These are phyloP conservation scores for Floccularia luteovirens DNA, from an alignment of 768 basidiomycete species.

Conservation along the genomic window DNA sequence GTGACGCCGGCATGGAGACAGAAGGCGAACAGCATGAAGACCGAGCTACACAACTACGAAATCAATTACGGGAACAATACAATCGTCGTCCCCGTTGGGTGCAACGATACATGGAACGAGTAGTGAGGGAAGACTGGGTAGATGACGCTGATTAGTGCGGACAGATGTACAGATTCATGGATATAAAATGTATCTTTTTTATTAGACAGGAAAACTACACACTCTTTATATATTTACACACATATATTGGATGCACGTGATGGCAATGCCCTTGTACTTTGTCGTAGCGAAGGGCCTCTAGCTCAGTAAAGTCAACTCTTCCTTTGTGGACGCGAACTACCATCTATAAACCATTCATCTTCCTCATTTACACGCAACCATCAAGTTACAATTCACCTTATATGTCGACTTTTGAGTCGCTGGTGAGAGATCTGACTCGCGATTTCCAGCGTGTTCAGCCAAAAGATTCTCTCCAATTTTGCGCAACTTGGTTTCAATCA, in stretches of 20 bases:
- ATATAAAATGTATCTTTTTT: no score
- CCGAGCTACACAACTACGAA: constrained; percentile 26
- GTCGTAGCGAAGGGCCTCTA: no score
- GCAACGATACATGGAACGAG: constrained; percentile 55
- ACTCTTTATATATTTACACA: no score
- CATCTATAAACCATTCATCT: no score
- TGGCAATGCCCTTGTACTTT: no score
- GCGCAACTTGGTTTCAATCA: constrained; percentile 90
- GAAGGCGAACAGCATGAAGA: constrained; percentile 17
- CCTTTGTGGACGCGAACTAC: no score
- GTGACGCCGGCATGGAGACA: constrained; percentile 19
- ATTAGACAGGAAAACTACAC: no score
- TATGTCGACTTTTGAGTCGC: constrained; percentile 75
- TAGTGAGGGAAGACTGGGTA: constrained; percentile 58
- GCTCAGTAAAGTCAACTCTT: no score
- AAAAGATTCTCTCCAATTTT: constrained; percentile 86
- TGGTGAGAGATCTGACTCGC: constrained; percentile 80
- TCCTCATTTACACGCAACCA: no score
- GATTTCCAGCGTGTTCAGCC: constrained; percentile 84
- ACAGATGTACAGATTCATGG: no score
- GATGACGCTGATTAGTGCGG: constrained; percentile 56
- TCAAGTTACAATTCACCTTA: no score
- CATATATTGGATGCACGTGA: no score
- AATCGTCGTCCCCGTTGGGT: constrained; percentile 54
- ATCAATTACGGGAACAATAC: constrained; percentile 40